phyloP scores from a whole-genome alignment of 805 yeast species.

The Saccharomycopsis fibuligera region DNA sequence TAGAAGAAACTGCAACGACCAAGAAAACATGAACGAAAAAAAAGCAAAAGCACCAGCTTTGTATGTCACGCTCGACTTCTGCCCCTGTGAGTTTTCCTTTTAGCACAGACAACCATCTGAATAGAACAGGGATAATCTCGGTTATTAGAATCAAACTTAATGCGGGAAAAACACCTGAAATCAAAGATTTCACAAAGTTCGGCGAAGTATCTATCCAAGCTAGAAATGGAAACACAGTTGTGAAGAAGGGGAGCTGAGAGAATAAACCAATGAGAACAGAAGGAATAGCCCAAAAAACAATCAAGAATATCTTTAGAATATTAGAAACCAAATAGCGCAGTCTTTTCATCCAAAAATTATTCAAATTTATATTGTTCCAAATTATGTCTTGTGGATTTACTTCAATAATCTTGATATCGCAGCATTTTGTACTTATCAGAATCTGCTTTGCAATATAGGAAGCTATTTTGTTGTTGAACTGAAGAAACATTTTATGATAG shows the following conservation, averaged over 20 bases:
- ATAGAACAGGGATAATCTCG: slow-evolving; percentile 52
- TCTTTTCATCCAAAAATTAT: slow-evolving; percentile 32
- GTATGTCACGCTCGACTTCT: slow-evolving; percentile 62
- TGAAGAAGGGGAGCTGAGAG: slow-evolving; percentile 64
- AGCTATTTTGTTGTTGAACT: slow-evolving; percentile 49
- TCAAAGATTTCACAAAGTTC: slow-evolving; percentile 40
- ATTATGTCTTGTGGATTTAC: slow-evolving; percentile 61
- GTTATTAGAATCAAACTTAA: slow-evolving; percentile 57
- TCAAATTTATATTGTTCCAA: slow-evolving; percentile 56
- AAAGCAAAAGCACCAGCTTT: slow-evolving; percentile 71
- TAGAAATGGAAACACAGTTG: slow-evolving; percentile 54
- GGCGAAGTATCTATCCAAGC: slow-evolving; percentile 53
- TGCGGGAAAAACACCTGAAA: slow-evolving; percentile 65
- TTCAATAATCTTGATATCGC: slow-evolving; percentile 40
- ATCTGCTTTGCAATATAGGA: slow-evolving; percentile 64
- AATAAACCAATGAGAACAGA: slow-evolving; percentile 74
- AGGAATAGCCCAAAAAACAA: slow-evolving; percentile 68
- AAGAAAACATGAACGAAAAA: slow-evolving; percentile 77
- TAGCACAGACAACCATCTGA: slow-evolving; percentile 45
- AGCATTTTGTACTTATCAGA: slow-evolving; percentile 38
- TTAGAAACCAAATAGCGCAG: slow-evolving; percentile 40
- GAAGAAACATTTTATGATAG: slow-evolving; percentile 49
- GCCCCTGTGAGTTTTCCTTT: slow-evolving; percentile 59
- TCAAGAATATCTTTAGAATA: slow-evolving; percentile 40
- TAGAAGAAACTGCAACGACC: slow-evolving; percentile 80